phyloP scores from a whole-genome alignment of 192 early-diverging fungal species.

The Backusella psychrophila region DNA sequence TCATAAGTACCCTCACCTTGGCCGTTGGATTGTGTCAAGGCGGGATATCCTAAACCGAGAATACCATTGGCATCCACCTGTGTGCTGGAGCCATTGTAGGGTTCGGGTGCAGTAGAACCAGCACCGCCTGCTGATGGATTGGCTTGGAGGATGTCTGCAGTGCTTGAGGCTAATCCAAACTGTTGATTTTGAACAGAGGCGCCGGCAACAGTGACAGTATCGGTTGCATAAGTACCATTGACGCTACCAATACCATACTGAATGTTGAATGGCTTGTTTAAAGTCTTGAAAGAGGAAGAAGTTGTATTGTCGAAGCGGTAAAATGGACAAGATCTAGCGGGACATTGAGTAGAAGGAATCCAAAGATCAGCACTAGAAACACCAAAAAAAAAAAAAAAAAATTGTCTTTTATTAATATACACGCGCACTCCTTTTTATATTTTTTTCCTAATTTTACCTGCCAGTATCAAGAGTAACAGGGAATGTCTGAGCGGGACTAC shows the following conservation, averaged over 20 bases:
- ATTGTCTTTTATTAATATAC: background rate
- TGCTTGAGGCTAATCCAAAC: constrained; percentile 25
- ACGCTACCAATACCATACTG: constrained; percentile 20
- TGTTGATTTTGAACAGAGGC: constrained; percentile 16
- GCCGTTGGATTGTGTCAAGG: constrained; percentile 18
- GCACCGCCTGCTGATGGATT: background rate
- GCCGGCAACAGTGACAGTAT: constrained; percentile 30
- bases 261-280: constrained; percentile 6
- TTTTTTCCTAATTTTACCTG: constrained; percentile 23
- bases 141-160: constrained; percentile 16
- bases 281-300: constrained; percentile 12
- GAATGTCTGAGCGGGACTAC: constrained; percentile 29
- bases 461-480: constrained; percentile 34
- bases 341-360: constrained; percentile 24
- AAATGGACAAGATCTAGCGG: constrained; percentile 5
- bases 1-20: constrained; percentile 11
- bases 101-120: background rate
- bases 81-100: background rate
- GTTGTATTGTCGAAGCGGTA: constrained; percentile 6
- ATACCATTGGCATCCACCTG: constrained; percentile 25
- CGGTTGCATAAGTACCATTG: constrained; percentile 29
- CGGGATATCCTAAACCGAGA: constrained; percentile 34
- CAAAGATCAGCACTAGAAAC: constrained; percentile 27
- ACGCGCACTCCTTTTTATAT: background rate
- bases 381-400: background rate